Evolutionary conservation across 352 stramenopile genomes (phyloP).

Genomic region (Globisporangium viniferum): DNA sequence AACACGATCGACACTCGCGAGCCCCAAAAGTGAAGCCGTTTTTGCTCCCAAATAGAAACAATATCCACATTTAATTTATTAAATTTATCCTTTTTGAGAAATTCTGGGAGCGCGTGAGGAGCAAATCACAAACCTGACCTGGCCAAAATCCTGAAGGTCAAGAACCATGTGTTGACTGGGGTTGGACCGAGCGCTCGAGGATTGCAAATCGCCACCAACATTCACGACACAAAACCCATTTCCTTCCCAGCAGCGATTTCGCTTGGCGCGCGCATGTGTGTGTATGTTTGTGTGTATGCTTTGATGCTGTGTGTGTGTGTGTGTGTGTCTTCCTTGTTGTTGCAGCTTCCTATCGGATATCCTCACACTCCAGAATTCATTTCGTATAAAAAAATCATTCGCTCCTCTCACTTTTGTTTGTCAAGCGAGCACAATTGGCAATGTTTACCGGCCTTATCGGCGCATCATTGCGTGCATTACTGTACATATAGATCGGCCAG

Average conservation of each 20-base stretch:
- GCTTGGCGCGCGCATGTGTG: no score
- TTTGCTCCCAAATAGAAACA: no score
- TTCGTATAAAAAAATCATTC: neutral
- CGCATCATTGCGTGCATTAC: neutral
- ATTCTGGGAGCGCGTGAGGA: neutral
- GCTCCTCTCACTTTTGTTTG: neutral
- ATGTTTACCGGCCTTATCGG: neutral
- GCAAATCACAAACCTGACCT: neutral
- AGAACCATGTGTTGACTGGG: neutral
- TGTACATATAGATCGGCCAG: neutral
- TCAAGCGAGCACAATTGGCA: neutral
- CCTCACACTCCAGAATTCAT: neutral
- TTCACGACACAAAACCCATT: neutral
- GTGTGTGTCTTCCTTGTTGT: neutral
- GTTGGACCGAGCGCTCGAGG: neutral
- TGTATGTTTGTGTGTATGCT: neutral
- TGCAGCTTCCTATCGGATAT: neutral
- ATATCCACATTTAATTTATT: neutral
- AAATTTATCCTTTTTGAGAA: neutral
- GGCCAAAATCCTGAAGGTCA: neutral
- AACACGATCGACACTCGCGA: neutral
- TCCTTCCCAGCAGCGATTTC: no score
- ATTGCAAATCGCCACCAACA: constrained; percentile 1
- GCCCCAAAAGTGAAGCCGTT: neutral
- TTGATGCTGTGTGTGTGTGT: neutral